phyloP scores from a whole-genome alignment of 192 early-diverging fungal genomes.

The Coemansia furcata region DNA sequence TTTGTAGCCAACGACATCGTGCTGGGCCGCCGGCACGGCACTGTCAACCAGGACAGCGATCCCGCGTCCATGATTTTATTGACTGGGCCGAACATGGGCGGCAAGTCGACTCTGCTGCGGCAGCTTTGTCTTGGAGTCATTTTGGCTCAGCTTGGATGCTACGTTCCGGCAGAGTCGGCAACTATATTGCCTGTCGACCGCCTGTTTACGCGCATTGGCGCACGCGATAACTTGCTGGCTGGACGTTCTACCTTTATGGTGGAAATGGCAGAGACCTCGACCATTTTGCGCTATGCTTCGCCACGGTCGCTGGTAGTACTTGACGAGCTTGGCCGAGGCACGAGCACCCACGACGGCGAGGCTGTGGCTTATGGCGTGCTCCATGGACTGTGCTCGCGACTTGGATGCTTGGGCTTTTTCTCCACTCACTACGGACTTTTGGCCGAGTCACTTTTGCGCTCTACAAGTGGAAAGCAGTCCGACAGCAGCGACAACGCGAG shows the following conservation, averaged over 20 bases:
- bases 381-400: slow-evolving; percentile 74
- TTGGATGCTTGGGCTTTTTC: slow-evolving; percentile 90
- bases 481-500: not conserved
- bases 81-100: slow-evolving; percentile 99
- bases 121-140: slow-evolving; percentile 94
- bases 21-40: slow-evolving; percentile 54
- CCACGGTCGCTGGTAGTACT: slow-evolving; percentile 88
- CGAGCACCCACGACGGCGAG: slow-evolving; percentile 94
- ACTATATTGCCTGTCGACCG: slow-evolving; percentile 81
- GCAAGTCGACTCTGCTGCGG: slow-evolving; percentile 94
- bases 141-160: slow-evolving; percentile 94
- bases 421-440: slow-evolving; percentile 95
- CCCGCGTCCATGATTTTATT: slow-evolving; percentile 72
- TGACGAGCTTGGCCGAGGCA: slow-evolving; percentile 97
- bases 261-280: slow-evolving; percentile 90
- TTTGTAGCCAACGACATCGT: slow-evolving; percentile 96
- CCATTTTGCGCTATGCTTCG: slow-evolving; percentile 89
- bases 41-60: slow-evolving; percentile 40
- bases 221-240: slow-evolving; percentile 93
- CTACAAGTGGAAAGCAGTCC: not conserved
- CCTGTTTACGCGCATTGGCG: slow-evolving; percentile 97
- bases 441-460: slow-evolving; percentile 72
- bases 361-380: slow-evolving; percentile 93
- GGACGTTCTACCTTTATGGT: slow-evolving; percentile 98
- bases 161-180: slow-evolving; percentile 82